Percentiles rank a stretch among this genome's conserved stretches.
Evolutionary conservation across 495 filamentous ascomycete species (phyloP).

Genomic region (Hypoxylon crocopeplum): DNA sequence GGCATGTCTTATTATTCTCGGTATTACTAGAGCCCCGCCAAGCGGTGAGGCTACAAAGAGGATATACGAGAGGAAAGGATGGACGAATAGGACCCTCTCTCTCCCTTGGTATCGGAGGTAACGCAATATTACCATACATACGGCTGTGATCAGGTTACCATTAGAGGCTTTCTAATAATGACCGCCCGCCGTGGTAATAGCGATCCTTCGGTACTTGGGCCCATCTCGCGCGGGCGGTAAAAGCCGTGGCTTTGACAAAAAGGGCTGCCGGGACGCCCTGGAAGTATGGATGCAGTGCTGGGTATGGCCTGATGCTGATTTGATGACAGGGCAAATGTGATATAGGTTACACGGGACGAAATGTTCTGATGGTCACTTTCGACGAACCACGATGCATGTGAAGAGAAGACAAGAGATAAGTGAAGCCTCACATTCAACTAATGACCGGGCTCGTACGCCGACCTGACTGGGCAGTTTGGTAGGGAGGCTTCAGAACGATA

Average conservation of each 20-base stretch:
- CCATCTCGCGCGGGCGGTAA: not conserved
- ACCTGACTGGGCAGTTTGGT: not conserved
- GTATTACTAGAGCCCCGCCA: constrained; percentile 10
- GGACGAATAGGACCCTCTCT: too few species aligned
- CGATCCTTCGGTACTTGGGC: constrained; percentile 21
- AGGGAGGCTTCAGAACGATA: constrained; percentile 14
- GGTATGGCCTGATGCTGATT: constrained; percentile 13
- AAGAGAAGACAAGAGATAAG: constrained; percentile 18
- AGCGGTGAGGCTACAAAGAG: constrained; percentile 25
- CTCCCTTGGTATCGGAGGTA: too few species aligned
- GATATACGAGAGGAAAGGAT: constrained; percentile 16
- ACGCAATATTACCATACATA: not conserved
- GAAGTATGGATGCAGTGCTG: not conserved
- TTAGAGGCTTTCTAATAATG: not conserved
- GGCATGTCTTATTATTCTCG: constrained; percentile 9
- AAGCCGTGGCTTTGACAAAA: constrained; percentile 9
- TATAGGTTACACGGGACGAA: constrained; percentile 16
- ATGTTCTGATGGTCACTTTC: constrained; percentile 13
- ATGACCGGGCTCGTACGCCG: constrained; percentile 4
- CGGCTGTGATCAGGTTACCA: not conserved
- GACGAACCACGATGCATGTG: not conserved
- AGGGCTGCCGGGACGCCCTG: constrained; percentile 4
- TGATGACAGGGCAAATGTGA: constrained; percentile 14
- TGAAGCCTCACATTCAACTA: constrained; percentile 7
- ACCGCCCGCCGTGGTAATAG: not conserved